Conservation (phyloP, 768 basidiomycete species). For the Russula lepida region DNA sequence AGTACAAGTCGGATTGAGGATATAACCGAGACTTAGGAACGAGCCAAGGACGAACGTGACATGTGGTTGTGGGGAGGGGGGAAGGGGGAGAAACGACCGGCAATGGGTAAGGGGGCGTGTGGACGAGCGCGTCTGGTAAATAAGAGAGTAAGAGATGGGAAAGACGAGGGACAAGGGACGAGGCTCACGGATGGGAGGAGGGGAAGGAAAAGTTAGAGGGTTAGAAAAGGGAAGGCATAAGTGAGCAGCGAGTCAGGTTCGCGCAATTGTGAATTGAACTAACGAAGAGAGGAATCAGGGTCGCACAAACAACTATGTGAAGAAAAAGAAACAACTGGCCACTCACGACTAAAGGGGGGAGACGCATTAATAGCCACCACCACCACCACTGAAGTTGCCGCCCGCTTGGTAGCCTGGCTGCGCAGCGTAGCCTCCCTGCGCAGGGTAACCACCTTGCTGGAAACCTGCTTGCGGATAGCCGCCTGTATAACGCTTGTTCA, state of each 20-base stretch:
- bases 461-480: conserved; percentile 3
- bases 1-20: conserved; percentile 40
- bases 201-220: conserved; percentile 16
- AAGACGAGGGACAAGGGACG: background rate
- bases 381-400: conserved; percentile 5
- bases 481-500: background rate
- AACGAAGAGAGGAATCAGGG: background rate
- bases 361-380: conserved; percentile 18
- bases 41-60: conserved; percentile 35
- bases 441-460: conserved; percentile 19
- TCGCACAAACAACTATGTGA: too few relatives aligned
- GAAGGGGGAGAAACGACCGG: conserved; percentile 30
- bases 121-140: conserved; percentile 31
- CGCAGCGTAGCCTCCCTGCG: too few relatives aligned
- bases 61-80: conserved; percentile 27
- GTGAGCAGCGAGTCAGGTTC: background rate
- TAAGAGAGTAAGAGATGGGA: conserved; percentile 4
- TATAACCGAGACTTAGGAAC: conserved; percentile 33
- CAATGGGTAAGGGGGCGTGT: conserved; percentile 28
- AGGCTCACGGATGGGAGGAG: background rate
- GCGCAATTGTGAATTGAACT: conserved; percentile 3
- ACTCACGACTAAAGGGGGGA: background rate
- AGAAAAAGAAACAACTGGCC: too few relatives aligned
- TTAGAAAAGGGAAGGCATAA: conserved; percentile 12
- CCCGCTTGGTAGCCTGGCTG: conserved; percentile 11